Base-by-base conservation (phyloP, 176 grass and related monocot species). In the Zea mays region DNA sequence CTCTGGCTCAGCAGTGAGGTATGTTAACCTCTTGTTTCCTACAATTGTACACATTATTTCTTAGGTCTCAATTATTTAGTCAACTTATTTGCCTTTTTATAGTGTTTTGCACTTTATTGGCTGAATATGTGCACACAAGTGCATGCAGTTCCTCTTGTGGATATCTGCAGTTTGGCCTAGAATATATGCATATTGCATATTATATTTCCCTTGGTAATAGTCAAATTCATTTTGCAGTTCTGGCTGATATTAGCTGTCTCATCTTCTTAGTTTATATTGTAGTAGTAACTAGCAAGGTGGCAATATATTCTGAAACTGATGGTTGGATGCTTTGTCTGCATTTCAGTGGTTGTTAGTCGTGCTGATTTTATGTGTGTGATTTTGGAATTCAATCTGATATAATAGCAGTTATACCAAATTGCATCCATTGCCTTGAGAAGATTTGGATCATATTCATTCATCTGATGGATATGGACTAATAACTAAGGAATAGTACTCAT, bases 1-100 rank as follows among this genome's bases (percentile, higher is more conserved):
- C 10, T 86, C 76, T 79, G 35, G 49, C 61, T 81, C 84, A 47
- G 21, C 49, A 50, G 84, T 88, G 43, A 88, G 94, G 94, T 97
- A 86, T 69, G 72, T 27, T 27, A 27, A 27, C 27, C 27, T 27
- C 27, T 27, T 27, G 27, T 65, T 52, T 17, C 33, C 51, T 72
- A 65, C 5, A 40, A 46, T 61, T 64, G 2, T 79, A 74, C 60
- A 35, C 37, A 49, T 50, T 69, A 4, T 45, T 78, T 78, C 16
- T 40, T 21, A 65, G 45, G 34, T 65, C 19, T 20, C 5, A 50
- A 38, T 15, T 49, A 14, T 36, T 7, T 33, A 76, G 2, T 19
- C 71, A 56, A 15, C 37, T 56, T 27, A 10, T 79, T 55, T 0
- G 1, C 9, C 7, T 7, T 15, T 38, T 49, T 60, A 12, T 62